phyloP scores from a whole-genome alignment of 306 rosid species.

The Pterocarpus santalinus region DNA sequence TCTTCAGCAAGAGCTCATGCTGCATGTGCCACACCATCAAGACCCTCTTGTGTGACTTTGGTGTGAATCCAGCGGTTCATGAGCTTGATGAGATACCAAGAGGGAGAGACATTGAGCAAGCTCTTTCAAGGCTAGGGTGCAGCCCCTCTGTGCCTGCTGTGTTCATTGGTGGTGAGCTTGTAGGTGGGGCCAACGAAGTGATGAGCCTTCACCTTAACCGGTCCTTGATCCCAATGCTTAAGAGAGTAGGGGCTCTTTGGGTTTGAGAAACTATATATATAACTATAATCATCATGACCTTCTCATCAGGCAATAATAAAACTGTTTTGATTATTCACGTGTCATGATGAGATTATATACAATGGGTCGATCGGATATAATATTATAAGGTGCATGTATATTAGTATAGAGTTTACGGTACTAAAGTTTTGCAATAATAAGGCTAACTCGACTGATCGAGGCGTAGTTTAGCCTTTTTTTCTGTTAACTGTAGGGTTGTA shows the following conservation, averaged over 20 bases:
- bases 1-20: conserved; percentile 88
- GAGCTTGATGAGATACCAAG: conserved; percentile 84
- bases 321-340: conserved; percentile 1
- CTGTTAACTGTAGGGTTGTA: neutral
- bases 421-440: conserved; percentile 38
- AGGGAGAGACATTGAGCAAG: conserved; percentile 94
- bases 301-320: conserved; percentile 1
- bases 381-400: conserved; percentile 13
- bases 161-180: conserved; percentile 85
- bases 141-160: conserved; percentile 87
- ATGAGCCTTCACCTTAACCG: conserved; percentile 91
- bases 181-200: conserved; percentile 89
- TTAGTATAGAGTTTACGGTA: conserved; percentile 4
- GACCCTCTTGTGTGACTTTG: conserved; percentile 77
- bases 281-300: neutral
- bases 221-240: conserved; percentile 88
- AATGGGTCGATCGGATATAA: neutral
- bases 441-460: conserved; percentile 32
- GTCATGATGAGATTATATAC: conserved; percentile 35
- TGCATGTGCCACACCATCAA: conserved; percentile 89
- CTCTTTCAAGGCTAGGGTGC: conserved; percentile 77
- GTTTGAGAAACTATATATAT: conserved; percentile 51
- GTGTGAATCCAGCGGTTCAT: conserved; percentile 83
- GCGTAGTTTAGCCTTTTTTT: conserved; percentile 32
- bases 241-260: conserved; percentile 84